Evolutionary conservation across 306 rosid species (phyloP), one percentile per base, ranked within the genome.

Genomic region (Quercus aquifolioides): DNA sequence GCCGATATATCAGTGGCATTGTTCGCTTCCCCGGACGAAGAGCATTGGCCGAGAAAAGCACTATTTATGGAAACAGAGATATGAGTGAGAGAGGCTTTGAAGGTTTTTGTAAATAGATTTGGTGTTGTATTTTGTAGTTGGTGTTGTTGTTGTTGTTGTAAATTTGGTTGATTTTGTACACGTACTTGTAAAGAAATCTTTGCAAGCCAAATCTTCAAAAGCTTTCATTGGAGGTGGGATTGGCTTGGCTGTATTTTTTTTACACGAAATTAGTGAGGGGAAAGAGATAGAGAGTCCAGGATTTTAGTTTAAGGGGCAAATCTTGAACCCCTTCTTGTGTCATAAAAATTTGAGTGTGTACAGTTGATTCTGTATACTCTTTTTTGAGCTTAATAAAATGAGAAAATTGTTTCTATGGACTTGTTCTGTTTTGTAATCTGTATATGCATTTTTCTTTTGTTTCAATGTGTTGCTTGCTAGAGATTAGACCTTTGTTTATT

Each of bases 201-300:
- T 31, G 64, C 83, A 33, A 73, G 89, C 67, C 62, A 63, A 71
- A 77, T 94, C 91, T 94, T 94, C 94, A 91, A 92, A 81, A 71
- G 71, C 76, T 23, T 85, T 91, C 80, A 74, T 86, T 85, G 97
- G 91, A 87, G 94, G 73, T 77, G 74, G 74, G 23, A 76, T 68
- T 79, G 87, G 78, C 84, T 76, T 82, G 80, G 74, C 69, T 80
- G 78, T 80, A 75, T 30, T 69, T 78, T 56, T 83, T 85, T 79
- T 84, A 89, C 91, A 90, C 85, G 83, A 74, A 80, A 62, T 18
- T 70, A 79, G 46, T 41, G 46, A 41, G 46, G 46, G 78, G 65
- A 41, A 73, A 84, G 56, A 46, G 9, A 62, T 43, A 3, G 23
- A 17, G 20, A 64, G 81, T 85, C 54, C 85, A 77, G 78, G 21